Base-by-base conservation (phyloP, 1,284 basidiomycete species). In the Meira nashicola region DNA sequence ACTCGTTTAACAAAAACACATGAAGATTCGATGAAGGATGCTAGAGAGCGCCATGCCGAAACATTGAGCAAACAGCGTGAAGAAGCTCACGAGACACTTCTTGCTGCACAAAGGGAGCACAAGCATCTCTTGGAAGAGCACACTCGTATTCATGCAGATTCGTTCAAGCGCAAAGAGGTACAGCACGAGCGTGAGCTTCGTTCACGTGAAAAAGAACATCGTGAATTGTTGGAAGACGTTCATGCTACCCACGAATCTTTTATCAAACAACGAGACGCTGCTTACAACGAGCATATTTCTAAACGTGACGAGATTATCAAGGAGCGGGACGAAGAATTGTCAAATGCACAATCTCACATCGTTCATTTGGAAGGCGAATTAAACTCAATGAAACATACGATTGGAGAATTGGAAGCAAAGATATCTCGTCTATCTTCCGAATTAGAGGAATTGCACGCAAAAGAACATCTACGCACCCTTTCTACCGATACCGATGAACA, bases 11-110 rank as follows among this genome's bases (percentile, higher is more conserved):
- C 44, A 54, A 65, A 67, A 54, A 33, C 59, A 19, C 70, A 73
- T 55, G 67, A 73, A 2, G 63, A 62, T 8, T 64, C 68, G 4
- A 44, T 71, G 39, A 63, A 60, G 17, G 70, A 74, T 53, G 68
- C 68, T 10, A 64, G 72, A 25, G 63, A 67, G 46, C 68, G 72
- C 28, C 72, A 74, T 55, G 66, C 72, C 12, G 57, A 55, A 9
- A 66, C 66, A 1, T 53, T 74, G 25, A 48, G 46, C 25, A 48
- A 25, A 23, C 17, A n/a, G 6, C 14, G 46, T 5, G 46, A 48
- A 23, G 46, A 48, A 48, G 46, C 46, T 15, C 46, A 48, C 12
- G 46, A n/a, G 46, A 23, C 46, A 17, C 21, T 48, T 7, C 5
- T 25, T 4, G 25, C 12, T 17, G 21, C 46, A 17, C 46, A 48